These are phyloP conservation scores for Amanita subjunquillea DNA, from an alignment of 768 basidiomycete species.

Conservation along the genomic window DNA sequence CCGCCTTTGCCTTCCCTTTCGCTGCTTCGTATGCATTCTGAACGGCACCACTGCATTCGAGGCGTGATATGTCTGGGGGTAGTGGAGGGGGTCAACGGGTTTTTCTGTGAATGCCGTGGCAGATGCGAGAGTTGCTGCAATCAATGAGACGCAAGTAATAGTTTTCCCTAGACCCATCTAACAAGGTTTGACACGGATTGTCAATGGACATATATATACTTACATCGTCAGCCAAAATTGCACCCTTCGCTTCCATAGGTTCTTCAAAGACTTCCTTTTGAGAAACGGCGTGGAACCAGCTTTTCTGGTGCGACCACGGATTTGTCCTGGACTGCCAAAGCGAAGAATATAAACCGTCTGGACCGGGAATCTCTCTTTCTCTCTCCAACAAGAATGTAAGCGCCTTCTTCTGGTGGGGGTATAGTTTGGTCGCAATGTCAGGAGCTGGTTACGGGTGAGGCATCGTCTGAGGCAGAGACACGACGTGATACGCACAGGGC, in stretches of 20 bases:
- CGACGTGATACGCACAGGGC: constrained; percentile 45
- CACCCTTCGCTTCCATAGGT: constrained; percentile 71
- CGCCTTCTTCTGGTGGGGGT: constrained; percentile 98
- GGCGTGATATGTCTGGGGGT: constrained; percentile 33
- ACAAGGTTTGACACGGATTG: constrained; percentile 6
- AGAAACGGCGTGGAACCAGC: constrained; percentile 82
- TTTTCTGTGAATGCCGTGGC: constrained; percentile 56
- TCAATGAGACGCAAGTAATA: constrained; percentile 88
- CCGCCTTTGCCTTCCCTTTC: constrained; percentile 59
- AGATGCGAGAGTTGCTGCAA: constrained; percentile 72
- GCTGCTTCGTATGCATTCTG: constrained; percentile 34
- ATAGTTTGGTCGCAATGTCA: constrained; percentile 77
- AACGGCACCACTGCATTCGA: constrained; percentile 73
- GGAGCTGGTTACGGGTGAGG: constrained; percentile 26
- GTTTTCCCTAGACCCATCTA: constrained; percentile 99
- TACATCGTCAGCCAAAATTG: constrained; percentile 96
- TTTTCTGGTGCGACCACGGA: constrained; percentile 29
- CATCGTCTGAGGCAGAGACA: constrained; percentile 7
- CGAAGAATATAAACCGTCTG: constrained; percentile 56
- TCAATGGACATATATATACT: constrained; percentile 18
- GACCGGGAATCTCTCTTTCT: constrained; percentile 51
- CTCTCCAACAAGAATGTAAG: constrained; percentile 91
- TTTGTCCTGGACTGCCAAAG: constrained; percentile 58
- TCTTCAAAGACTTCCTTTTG: constrained; percentile 59
- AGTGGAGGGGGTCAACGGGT: constrained; percentile 37